A percentile compares a stretch with the other conserved stretches of the same genome.
phyloP scores from a whole-genome alignment of 495 filamentous ascomycete species.

The Podospora tetraspora region DNA sequence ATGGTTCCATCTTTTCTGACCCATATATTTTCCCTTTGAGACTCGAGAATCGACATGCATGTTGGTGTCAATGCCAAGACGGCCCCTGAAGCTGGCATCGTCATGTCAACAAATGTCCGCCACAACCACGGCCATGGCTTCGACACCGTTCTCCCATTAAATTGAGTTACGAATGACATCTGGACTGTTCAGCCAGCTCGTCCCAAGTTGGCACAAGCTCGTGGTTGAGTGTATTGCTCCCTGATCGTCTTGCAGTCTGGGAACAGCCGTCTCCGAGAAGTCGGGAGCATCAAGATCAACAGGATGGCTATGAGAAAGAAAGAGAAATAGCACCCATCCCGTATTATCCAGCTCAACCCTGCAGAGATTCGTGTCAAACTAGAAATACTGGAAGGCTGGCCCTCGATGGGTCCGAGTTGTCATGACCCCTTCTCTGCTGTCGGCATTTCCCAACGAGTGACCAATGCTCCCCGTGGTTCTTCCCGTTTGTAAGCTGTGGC shows the following conservation, averaged over 20 bases:
- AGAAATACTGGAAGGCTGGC: too few relatives aligned
- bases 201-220: too few relatives aligned
- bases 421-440: not conserved
- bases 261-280: not conserved
- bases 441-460: not conserved
- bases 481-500: not conserved
- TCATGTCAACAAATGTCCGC: not conserved
- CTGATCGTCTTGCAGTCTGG: not conserved
- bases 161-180: not conserved
- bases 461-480: not conserved
- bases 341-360: not conserved
- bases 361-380: too few relatives aligned
- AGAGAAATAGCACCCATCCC: not conserved
- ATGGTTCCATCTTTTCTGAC: not conserved
- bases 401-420: not conserved
- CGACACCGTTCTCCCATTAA: not conserved
- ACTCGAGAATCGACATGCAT: too few relatives aligned
- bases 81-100: not conserved
- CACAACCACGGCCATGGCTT: not conserved
- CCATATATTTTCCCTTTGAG: too few relatives aligned
- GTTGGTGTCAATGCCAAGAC: not conserved
- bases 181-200: too few relatives aligned
- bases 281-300: too few relatives aligned
- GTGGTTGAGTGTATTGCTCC: too few relatives aligned
- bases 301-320: not conserved